Percentiles rank a stretch among this genome's conserved stretches.
These are phyloP conservation scores for Leishmania lainsoni DNA, from an alignment of 208 protist genomes.

Conservation along the genomic window DNA sequence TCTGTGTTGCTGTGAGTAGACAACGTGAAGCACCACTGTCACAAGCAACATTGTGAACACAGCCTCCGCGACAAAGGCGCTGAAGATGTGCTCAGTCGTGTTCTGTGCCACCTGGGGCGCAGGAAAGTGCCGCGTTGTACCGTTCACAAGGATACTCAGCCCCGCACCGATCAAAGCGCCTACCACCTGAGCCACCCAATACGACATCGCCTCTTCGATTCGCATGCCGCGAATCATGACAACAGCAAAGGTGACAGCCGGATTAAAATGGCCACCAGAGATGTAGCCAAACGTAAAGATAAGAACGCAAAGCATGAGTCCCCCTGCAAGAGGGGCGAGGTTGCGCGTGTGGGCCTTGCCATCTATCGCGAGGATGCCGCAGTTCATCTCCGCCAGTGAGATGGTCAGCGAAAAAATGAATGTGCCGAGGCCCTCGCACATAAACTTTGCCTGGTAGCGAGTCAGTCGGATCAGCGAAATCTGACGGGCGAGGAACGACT, in stretches of 20 bases:
- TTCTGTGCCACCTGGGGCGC: conserved; percentile 78
- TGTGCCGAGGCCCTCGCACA: conserved; percentile 74
- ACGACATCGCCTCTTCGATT: conserved; percentile 74
- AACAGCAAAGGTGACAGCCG: conserved; percentile 73
- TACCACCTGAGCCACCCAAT: conserved; percentile 84
- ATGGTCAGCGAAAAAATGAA: conserved; percentile 81
- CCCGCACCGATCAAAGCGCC: conserved; percentile 64
- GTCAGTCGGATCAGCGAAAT: conserved; percentile 59
- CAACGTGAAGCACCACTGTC: conserved; percentile 75
- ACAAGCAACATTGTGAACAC: conserved; percentile 78
- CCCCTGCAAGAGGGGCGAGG: conserved; percentile 78
- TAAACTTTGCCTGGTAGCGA: conserved; percentile 58
- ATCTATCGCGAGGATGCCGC: conserved; percentile 63
- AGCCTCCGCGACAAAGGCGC: conserved; percentile 64
- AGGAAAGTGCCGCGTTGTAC: conserved; percentile 64
- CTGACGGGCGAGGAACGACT: conserved; percentile 54
- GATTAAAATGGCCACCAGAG: conserved; percentile 85
- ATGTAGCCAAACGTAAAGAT: conserved; percentile 89
- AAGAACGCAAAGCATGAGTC: conserved; percentile 79
- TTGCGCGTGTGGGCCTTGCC: conserved; percentile 70
- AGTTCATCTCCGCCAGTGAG: conserved; percentile 78
- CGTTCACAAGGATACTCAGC: conserved; percentile 62
- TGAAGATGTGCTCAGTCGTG: conserved; percentile 64
- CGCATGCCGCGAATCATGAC: conserved; percentile 69
- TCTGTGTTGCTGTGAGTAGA: conserved; percentile 74